Percentiles rank a stretch among this genome's conserved stretches.
These are phyloP conservation scores for Aeminium ludgeri DNA, from an alignment of 495 filamentous ascomycete species.

Conservation along the genomic window DNA sequence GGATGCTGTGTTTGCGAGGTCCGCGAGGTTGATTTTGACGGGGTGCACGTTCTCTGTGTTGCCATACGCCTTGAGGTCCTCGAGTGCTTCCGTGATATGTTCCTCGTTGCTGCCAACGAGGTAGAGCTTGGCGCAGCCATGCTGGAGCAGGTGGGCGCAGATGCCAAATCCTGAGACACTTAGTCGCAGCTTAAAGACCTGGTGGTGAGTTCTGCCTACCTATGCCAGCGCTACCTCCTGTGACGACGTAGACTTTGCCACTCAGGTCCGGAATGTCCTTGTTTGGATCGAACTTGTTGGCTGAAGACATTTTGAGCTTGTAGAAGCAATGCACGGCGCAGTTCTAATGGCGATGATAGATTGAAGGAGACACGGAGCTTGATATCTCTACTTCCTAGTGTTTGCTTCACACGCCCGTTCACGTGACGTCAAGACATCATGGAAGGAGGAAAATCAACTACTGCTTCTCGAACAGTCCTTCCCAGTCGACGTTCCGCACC, in stretches of 20 bases:
- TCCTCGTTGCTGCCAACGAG: conserved; percentile 28
- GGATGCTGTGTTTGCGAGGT: conserved; percentile 15
- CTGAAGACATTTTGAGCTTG: conserved; percentile 2
- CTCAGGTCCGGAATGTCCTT: conserved; percentile 30
- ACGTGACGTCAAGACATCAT: no score
- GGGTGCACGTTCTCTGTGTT: conserved; percentile 15
- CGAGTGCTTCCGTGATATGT: conserved; percentile 18
- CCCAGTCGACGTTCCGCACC: no score
- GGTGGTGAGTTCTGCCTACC: background rate
- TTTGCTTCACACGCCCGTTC: no score
- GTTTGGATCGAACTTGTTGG: conserved; percentile 29
- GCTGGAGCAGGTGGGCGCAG: conserved; percentile 34
- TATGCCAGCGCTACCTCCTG: conserved; percentile 24
- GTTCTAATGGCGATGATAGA: no score
- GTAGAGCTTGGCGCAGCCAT: conserved; percentile 31
- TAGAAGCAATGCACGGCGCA: no score
- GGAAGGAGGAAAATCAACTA: no score
- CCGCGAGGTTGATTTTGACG: conserved; percentile 19
- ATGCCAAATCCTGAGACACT: conserved; percentile 28
- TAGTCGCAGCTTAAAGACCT: background rate
- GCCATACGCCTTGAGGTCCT: conserved; percentile 18
- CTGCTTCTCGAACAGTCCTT: no score
- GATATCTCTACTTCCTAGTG: no score
- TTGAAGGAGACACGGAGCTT: no score
- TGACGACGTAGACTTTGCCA: conserved; percentile 22